These are phyloP conservation scores for Myxozyma geophila DNA, from an alignment of 805 yeast genomes.

Conservation along the genomic window DNA sequence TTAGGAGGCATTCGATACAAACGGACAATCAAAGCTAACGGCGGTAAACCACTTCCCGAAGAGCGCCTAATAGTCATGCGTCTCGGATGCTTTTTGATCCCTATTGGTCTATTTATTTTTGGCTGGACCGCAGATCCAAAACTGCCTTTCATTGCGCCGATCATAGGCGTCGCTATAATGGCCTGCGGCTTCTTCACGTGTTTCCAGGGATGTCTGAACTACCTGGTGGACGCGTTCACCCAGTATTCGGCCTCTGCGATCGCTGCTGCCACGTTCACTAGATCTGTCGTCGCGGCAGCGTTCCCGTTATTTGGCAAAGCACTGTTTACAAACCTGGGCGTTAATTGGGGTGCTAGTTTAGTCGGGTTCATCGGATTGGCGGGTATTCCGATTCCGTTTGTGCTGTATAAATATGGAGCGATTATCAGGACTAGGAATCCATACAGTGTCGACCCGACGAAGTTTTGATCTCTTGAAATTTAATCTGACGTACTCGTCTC, in stretches of 20 bases:
- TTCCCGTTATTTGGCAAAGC: slow-evolving; percentile 57
- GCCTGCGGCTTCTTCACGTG: slow-evolving; percentile 49
- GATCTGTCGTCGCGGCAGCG: slow-evolving; percentile 62
- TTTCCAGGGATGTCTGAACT: slow-evolving; percentile 51
- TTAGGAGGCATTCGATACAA: slow-evolving; percentile 19
- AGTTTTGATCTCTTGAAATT: neutral
- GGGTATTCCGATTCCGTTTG: slow-evolving; percentile 61
- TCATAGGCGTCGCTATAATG: slow-evolving; percentile 60
- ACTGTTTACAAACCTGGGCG: slow-evolving; percentile 57
- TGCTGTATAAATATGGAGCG: slow-evolving; percentile 58
- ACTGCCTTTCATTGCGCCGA: slow-evolving; percentile 66
- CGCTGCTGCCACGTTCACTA: slow-evolving; percentile 48
- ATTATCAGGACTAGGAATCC: slow-evolving; percentile 44
- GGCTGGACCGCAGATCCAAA: slow-evolving; percentile 70
- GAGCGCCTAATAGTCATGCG: slow-evolving; percentile 47
- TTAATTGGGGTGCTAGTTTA: slow-evolving; percentile 60
- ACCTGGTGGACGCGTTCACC: slow-evolving; percentile 51
- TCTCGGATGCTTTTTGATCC: slow-evolving; percentile 56
- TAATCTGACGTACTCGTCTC: too few species aligned
- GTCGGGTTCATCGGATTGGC: slow-evolving; percentile 57
- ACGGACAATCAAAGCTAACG: slow-evolving; percentile 12
- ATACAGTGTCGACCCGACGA: slow-evolving; percentile 21
- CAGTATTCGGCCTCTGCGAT: slow-evolving; percentile 70
- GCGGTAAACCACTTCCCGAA: slow-evolving; percentile 30
- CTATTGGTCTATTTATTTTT: slow-evolving; percentile 67